Conservation (phyloP, 2,329 filamentous ascomycete genomes). For the Aspergillus phoenicis region DNA sequence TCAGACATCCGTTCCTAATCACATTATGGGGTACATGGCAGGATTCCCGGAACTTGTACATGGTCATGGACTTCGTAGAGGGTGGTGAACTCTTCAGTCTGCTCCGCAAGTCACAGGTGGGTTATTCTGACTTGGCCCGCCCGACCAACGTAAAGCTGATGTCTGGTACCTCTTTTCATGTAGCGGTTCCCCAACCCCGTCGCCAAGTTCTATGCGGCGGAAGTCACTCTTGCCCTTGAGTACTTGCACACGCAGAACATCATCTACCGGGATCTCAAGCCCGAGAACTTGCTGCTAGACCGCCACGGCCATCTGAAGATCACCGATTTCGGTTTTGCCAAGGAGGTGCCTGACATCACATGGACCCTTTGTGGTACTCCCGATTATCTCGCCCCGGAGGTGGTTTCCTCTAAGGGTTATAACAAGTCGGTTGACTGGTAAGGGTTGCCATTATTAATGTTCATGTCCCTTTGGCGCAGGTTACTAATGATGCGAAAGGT, state of each 20-base stretch:
- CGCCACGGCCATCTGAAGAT: constrained; percentile 94
- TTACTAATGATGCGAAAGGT: constrained; percentile 60
- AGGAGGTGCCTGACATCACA: constrained; percentile 97
- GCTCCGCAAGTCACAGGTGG: constrained; percentile 86
- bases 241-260: constrained; percentile 94
- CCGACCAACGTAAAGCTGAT: constrained; percentile 3
- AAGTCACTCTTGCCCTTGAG: constrained; percentile 92
- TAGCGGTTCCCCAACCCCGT: constrained; percentile 98
- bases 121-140: constrained; percentile 32
- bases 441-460: constrained; percentile 37
- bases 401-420: constrained; percentile 98
- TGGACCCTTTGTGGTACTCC: constrained; percentile 98
- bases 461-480: no score
- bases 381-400: constrained; percentile 95
- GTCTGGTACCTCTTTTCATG: constrained; percentile 1
- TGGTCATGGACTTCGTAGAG: constrained; percentile 99
- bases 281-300: constrained; percentile 88
- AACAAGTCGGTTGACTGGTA: constrained; percentile 99
- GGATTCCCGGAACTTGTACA: constrained; percentile 92
- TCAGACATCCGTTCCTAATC: constrained; percentile 97
- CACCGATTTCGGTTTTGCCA: constrained; percentile 97
- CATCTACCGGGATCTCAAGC: constrained; percentile 96
- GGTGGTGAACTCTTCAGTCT: constrained; percentile 96
- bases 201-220: constrained; percentile 97
- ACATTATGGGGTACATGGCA: constrained; percentile 99